Evolutionary conservation across 257 asterid genomes (phyloP).

Genomic region (Nicotiana obtusifolia): DNA sequence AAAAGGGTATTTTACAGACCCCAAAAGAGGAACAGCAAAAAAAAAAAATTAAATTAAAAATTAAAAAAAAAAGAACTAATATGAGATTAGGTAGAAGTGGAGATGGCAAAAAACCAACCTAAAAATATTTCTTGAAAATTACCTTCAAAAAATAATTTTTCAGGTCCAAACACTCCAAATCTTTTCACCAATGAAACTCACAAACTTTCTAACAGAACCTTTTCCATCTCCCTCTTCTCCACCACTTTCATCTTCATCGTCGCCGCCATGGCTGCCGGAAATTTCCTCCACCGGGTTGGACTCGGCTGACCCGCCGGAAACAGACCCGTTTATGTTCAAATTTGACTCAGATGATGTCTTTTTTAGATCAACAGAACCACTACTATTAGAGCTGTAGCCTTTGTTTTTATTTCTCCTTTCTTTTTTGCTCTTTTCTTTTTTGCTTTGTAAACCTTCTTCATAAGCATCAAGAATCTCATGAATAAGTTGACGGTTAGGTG

Average conservation of each 20-base stretch:
- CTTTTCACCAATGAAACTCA: conserved; percentile 61
- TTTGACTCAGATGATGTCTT: conserved; percentile 19
- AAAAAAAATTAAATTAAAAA: background rate
- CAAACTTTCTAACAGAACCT: conserved; percentile 54
- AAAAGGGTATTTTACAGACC: conserved; percentile 8
- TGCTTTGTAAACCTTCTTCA: conserved; percentile 46
- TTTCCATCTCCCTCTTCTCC: conserved; percentile 40
- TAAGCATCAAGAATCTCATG: conserved; percentile 65
- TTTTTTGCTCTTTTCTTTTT: conserved; percentile 30
- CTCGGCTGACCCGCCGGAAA: conserved; percentile 9
- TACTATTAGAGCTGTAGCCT: background rate
- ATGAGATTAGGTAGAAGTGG: background rate
- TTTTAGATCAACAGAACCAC: conserved; percentile 20
- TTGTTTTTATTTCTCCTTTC: conserved; percentile 38
- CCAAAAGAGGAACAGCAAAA: background rate
- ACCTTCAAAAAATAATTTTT: background rate
- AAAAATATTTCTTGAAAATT: conserved; percentile 7
- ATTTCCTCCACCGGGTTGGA: conserved; percentile 23
- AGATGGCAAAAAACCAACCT: conserved; percentile 18
- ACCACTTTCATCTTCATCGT: conserved; percentile 17
- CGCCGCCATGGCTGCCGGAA: background rate
- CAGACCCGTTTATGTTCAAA: conserved; percentile 26
- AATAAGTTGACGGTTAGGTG: conserved; percentile 65
- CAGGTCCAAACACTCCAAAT: conserved; percentile 75
- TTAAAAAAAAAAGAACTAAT: background rate